phyloP scores from a whole-genome alignment of 1,139 yeast genomes.

The Zygosaccharomyces sapae region DNA sequence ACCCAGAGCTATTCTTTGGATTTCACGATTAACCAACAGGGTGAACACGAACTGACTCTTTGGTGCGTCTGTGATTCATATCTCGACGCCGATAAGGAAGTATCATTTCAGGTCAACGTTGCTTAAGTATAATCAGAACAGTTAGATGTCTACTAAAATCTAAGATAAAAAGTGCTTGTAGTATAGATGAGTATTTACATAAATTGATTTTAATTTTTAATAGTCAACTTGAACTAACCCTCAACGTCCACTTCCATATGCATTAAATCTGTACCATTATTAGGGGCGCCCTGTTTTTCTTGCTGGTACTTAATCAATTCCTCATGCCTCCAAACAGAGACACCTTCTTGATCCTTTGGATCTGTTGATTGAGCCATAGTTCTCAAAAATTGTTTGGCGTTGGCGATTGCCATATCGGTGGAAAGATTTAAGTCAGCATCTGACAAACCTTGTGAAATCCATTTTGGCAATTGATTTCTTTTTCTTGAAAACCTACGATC shows the following conservation, averaged over 20 bases:
- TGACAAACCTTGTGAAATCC: slow-evolving; percentile 90
- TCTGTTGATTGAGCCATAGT: slow-evolving; percentile 93
- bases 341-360: slow-evolving; percentile 89
- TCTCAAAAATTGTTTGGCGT: slow-evolving; percentile 85
- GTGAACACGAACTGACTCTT: slow-evolving; percentile 56
- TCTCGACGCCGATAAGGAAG: slow-evolving; percentile 84
- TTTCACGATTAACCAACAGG: slow-evolving; percentile 57
- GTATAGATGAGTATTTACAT: neutral
- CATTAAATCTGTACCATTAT: slow-evolving; percentile 8
- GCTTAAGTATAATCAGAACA: slow-evolving; percentile 19
- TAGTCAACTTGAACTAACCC: slow-evolving; percentile 1
- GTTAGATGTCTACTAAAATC: neutral
- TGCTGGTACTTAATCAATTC: slow-evolving; percentile 63
- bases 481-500: slow-evolving; percentile 88
- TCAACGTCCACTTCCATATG: slow-evolving; percentile 16
- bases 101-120: slow-evolving; percentile 50
- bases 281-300: slow-evolving; percentile 39
- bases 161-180: neutral
- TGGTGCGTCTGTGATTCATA: slow-evolving; percentile 94
- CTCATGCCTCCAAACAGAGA: slow-evolving; percentile 83
- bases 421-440: slow-evolving; percentile 91
- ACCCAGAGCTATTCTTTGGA: slow-evolving; percentile 51
- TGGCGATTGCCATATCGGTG: slow-evolving; percentile 96
- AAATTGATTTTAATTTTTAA: neutral
- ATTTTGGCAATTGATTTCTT: slow-evolving; percentile 83